Conservation (phyloP, 495 filamentous ascomycete species). For the Cercophora sp. region DNA sequence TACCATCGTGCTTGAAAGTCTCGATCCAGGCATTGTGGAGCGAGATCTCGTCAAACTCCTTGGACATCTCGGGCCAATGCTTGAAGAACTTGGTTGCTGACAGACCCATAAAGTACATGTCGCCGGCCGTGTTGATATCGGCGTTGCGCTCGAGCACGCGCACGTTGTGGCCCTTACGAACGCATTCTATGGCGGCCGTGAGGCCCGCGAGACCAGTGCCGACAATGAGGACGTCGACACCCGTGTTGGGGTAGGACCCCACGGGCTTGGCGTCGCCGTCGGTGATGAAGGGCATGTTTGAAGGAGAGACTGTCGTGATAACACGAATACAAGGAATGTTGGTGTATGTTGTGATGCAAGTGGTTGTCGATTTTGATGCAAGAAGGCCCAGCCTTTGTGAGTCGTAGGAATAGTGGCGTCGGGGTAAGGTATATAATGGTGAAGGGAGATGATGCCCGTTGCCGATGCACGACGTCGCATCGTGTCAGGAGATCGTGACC, state of each 20-base stretch:
- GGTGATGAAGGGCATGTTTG: conserved; percentile 28
- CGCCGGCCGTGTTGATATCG: conserved; percentile 42
- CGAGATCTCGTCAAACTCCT: conserved; percentile 45
- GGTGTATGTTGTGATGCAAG: background rate
- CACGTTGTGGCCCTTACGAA: conserved; percentile 61
- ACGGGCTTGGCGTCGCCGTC: conserved; percentile 30
- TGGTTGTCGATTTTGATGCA: no score
- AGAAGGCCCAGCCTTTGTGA: no score
- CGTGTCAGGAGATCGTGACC: no score
- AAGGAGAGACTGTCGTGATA: background rate
- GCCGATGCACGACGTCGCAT: no score
- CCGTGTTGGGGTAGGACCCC: conserved; percentile 37
- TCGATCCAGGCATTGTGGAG: conserved; percentile 47
- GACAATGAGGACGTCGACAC: conserved; percentile 58
- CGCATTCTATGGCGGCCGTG: conserved; percentile 60
- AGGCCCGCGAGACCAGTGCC: conserved; percentile 63
- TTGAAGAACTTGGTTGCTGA: conserved; percentile 47
- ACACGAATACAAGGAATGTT: background rate
- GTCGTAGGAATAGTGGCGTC: no score
- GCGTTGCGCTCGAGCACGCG: conserved; percentile 49
- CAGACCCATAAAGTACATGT: conserved; percentile 53
- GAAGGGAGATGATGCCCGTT: no score
- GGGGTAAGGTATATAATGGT: no score
- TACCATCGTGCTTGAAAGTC: conserved; percentile 51
- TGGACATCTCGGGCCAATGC: conserved; percentile 53